A percentile compares a stretch with the other conserved stretches of the same genome.
phyloP scores from a whole-genome alignment of 129 eudicot genomes.

The Gnaphalium uliginosum region DNA sequence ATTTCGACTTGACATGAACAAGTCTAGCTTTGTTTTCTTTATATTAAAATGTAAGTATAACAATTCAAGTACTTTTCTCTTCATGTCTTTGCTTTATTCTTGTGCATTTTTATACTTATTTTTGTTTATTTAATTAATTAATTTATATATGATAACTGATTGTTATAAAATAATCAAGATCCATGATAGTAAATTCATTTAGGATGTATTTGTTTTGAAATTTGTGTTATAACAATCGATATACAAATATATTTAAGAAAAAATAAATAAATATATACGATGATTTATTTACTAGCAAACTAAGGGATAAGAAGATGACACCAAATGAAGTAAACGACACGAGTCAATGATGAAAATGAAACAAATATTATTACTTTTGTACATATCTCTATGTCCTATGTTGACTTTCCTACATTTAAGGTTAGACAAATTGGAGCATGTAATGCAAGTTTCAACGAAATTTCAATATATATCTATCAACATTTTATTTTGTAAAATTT shows the following conservation, averaged over 20 bases:
- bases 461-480: not conserved
- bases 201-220: no score
- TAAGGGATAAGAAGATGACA: not conserved
- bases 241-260: no score
- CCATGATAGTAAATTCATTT: no score
- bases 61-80: no score
- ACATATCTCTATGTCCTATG: not conserved
- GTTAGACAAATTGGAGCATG: not conserved
- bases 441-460: not conserved
- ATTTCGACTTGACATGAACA: not conserved
- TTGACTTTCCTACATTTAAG: not conserved
- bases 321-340: not conserved
- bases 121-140: no score
- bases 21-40: not conserved
- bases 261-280: no score
- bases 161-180: no score
- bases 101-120: not conserved
- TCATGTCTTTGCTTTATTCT: not conserved
- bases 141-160: no score
- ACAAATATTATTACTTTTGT: not conserved
- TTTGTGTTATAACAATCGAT: no score
- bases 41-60: no score
- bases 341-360: constrained; percentile 22
- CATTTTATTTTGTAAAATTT: not conserved
- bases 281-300: not conserved